phyloP scores from a whole-genome alignment of 1,284 basidiomycete species.

The Leccinum subrobustum region DNA sequence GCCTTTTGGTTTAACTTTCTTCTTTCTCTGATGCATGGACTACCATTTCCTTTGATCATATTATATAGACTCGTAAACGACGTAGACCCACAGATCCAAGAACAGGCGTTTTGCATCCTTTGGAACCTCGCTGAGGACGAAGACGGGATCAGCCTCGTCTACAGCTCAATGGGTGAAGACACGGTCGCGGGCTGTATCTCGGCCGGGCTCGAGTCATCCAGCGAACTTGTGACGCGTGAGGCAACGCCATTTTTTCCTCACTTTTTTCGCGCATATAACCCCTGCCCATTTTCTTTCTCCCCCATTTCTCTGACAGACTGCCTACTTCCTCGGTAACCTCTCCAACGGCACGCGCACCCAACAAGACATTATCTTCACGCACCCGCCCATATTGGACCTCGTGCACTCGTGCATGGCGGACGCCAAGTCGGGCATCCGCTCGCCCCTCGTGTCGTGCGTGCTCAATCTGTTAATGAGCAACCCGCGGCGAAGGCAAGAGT shows the following conservation, averaged over 20 bases:
- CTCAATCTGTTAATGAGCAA: conserved; percentile 47
- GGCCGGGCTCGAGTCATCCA: conserved; percentile 44
- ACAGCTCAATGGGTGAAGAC: conserved; percentile 48
- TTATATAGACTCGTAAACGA: conserved; percentile 47
- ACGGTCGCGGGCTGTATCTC: conserved; percentile 46
- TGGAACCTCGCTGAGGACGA: conserved; percentile 63
- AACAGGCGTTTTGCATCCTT: conserved; percentile 64
- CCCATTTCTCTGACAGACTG: conserved; percentile 39
- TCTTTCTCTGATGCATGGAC: background rate
- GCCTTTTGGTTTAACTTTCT: background rate
- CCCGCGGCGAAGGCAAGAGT: conserved; percentile 35
- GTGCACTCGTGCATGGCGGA: conserved; percentile 59
- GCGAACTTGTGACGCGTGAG: conserved; percentile 53
- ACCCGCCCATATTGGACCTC: conserved; percentile 49
- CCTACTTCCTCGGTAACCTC: conserved; percentile 61
- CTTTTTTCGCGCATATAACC: background rate
- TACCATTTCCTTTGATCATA: background rate
- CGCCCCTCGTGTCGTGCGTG: conserved; percentile 58
- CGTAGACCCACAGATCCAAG: conserved; percentile 52
- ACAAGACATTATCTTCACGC: conserved; percentile 48
- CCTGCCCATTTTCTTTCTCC: background rate
- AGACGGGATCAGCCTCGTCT: conserved; percentile 58
- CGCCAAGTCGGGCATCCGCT: conserved; percentile 52
- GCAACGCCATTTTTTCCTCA: conserved; percentile 30
- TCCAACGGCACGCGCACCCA: conserved; percentile 52